Percentiles rank a stretch among this genome's conserved stretches.
phyloP scores from a whole-genome alignment of 805 yeast species.

The Brettanomyces naardenensis region DNA sequence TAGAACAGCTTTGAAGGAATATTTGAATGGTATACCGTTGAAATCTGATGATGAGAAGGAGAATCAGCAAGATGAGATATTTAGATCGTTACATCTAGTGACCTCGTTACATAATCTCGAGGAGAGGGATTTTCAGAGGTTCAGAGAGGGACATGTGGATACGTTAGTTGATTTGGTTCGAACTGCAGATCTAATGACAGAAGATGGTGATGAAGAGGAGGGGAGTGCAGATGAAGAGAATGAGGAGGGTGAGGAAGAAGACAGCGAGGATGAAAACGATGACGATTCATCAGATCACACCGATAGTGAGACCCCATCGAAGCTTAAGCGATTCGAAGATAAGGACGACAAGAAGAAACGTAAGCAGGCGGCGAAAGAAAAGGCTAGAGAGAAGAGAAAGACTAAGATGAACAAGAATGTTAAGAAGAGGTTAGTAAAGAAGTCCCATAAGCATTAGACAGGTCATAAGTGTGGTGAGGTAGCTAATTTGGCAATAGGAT shows the following conservation, averaged over 20 bases:
- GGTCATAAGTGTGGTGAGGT: too few relatives aligned
- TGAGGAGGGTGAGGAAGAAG: constrained; percentile 13
- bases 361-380: constrained; percentile 69
- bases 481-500: too few relatives aligned
- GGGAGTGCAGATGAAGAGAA: constrained; percentile 22
- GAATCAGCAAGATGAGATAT: constrained; percentile 74
- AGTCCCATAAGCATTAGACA: constrained; percentile 21
- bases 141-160: constrained; percentile 72
- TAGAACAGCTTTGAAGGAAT: constrained; percentile 32
- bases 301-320: constrained; percentile 29
- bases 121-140: constrained; percentile 82
- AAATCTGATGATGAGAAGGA: constrained; percentile 43
- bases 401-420: constrained; percentile 76
- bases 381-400: constrained; percentile 70
- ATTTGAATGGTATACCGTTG: constrained; percentile 46
- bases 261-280: constrained; percentile 18
- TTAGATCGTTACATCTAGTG: constrained; percentile 71
- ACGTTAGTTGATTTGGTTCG: constrained; percentile 60
- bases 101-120: constrained; percentile 77
- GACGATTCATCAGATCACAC: constrained; percentile 13
- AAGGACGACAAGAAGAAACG: constrained; percentile 70
- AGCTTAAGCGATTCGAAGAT: constrained; percentile 75
- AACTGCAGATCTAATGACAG: constrained; percentile 23
- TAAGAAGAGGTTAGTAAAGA: constrained; percentile 67
- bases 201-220: constrained; percentile 17